Evolutionary conservation across 2,329 filamentous ascomycete species (phyloP).

Genomic region (Colletotrichum sp.): DNA sequence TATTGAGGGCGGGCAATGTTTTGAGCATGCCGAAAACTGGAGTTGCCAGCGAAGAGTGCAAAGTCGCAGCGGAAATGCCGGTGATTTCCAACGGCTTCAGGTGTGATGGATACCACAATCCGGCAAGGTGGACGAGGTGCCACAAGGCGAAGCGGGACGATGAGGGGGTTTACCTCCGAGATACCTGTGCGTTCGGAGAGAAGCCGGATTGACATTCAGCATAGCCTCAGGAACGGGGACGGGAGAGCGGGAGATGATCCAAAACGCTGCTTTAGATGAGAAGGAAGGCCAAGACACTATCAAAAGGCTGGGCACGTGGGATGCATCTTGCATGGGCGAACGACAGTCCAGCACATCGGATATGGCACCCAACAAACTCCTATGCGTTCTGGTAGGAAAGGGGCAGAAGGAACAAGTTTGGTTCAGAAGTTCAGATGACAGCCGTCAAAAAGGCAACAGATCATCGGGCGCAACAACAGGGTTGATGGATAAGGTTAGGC

Average conservation of each 20-base stretch:
- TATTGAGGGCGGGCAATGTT: not conserved
- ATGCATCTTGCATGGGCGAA: not conserved
- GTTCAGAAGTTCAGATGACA: slow-evolving; percentile 3
- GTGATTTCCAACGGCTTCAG: not conserved
- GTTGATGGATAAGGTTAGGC: not conserved
- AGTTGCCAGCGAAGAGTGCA: not conserved
- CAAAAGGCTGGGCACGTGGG: slow-evolving; percentile 4
- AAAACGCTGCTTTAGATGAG: not conserved
- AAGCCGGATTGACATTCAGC: slow-evolving; percentile 4
- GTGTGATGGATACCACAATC: not conserved
- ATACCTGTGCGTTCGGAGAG: not conserved
- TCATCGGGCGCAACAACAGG: not conserved
- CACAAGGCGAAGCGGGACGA: not conserved
- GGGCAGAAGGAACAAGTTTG: not conserved
- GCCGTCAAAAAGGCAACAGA: not conserved
- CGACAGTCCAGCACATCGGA: not conserved
- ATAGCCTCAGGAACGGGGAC: slow-evolving; percentile 2
- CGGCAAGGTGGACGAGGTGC: not conserved
- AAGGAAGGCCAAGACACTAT: not conserved
- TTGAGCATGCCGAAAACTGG: not conserved
- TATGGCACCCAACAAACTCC: no score
- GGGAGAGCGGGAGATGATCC: not conserved
- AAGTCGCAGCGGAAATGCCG: not conserved
- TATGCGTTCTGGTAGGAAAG: not conserved
- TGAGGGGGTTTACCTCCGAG: not conserved